Evolutionary conservation across 1,139 yeast species (phyloP).

Genomic region (Suhomyces chickasaworum): DNA sequence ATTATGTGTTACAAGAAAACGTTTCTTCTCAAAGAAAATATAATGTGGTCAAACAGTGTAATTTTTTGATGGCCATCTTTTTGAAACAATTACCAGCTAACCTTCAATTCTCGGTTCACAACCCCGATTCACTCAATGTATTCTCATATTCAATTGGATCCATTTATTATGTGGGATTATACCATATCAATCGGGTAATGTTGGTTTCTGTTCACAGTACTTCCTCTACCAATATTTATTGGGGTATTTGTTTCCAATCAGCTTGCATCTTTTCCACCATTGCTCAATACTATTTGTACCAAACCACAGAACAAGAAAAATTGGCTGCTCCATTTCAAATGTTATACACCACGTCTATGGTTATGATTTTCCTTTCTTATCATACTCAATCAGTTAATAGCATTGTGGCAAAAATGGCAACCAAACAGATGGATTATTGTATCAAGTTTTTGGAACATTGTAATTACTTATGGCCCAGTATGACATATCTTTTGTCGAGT

Average conservation of each 20-base stretch:
- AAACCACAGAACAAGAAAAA: conserved; percentile 4
- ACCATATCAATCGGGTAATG: conserved; percentile 18
- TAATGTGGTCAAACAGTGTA: conserved; percentile 17
- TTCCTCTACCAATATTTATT: conserved; percentile 10
- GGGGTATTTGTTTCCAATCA: conserved; percentile 19
- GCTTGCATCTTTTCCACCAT: conserved; percentile 15
- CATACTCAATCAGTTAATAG: conserved; percentile 19
- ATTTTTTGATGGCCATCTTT: conserved; percentile 16
- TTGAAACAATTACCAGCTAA: conserved; percentile 13
- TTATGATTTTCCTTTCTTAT: conserved; percentile 18
- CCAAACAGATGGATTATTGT: conserved; percentile 16
- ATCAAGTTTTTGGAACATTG: conserved; percentile 15
- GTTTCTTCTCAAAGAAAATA: conserved; percentile 8
- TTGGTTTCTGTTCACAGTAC: conserved; percentile 10
- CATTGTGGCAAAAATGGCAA: conserved; percentile 18
- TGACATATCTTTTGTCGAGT: conserved; percentile 15
- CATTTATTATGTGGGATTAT: conserved; percentile 16
- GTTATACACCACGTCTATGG: conserved; percentile 17
- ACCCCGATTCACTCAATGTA: conserved; percentile 12
- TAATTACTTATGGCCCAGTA: conserved; percentile 20
- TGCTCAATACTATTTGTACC: conserved; percentile 12
- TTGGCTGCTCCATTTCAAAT: conserved; percentile 15
- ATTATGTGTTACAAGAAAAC: conserved; percentile 9
- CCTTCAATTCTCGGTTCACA: conserved; percentile 13
- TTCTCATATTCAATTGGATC: conserved; percentile 16